phyloP scores from a whole-genome alignment of 2,329 filamentous ascomycete genomes.

The Phyllosticta citriasiana region DNA sequence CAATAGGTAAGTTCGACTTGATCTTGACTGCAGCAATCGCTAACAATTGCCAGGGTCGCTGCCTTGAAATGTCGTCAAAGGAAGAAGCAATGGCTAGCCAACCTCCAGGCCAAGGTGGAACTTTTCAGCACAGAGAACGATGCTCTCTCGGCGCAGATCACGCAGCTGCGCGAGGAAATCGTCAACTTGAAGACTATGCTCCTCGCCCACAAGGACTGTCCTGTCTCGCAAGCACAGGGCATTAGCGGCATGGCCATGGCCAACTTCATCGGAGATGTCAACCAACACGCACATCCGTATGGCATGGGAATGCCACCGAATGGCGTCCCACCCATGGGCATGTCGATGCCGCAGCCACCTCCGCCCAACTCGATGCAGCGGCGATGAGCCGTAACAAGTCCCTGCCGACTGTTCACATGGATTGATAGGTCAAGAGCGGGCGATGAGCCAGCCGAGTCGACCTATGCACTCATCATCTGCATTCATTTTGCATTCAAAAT shows the following conservation, averaged over 20 bases:
- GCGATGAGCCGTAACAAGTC: slow-evolving; percentile 5
- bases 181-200: slow-evolving; percentile 89
- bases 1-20: slow-evolving; percentile 60
- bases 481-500: background rate
- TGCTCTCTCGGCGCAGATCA: slow-evolving; percentile 70
- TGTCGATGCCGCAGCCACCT: slow-evolving; percentile 24
- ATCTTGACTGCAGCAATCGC: slow-evolving; percentile 4
- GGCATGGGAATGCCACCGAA: slow-evolving; percentile 36
- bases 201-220: slow-evolving; percentile 91
- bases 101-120: slow-evolving; percentile 89
- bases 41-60: slow-evolving; percentile 58
- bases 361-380: slow-evolving; percentile 19
- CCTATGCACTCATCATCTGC: background rate
- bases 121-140: slow-evolving; percentile 90
- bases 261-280: slow-evolving; percentile 37
- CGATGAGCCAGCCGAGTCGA: too few relatives aligned
- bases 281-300: slow-evolving; percentile 37
- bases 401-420: too few relatives aligned
- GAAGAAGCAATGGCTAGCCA: slow-evolving; percentile 98
- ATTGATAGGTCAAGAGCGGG: too few relatives aligned
- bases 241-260: slow-evolving; percentile 45
- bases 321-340: slow-evolving; percentile 24
- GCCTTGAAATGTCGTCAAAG: slow-evolving; percentile 93
- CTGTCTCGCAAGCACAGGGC: slow-evolving; percentile 79
- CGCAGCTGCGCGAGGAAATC: slow-evolving; percentile 79